phyloP scores from a whole-genome alignment of 1,139 yeast species.

The Taphrina confusa region DNA sequence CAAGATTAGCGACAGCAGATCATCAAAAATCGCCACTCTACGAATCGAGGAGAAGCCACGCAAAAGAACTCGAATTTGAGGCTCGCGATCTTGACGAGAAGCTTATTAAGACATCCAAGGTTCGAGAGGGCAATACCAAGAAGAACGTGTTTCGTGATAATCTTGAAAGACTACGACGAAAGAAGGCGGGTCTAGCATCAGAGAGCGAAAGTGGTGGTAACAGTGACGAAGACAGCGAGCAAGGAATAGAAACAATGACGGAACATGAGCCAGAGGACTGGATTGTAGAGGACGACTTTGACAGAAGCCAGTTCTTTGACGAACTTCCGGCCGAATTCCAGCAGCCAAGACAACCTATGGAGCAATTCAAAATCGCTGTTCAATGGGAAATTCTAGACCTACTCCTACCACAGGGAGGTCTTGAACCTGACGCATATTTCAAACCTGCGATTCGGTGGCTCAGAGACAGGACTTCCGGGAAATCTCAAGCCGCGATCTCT shows the following conservation, averaged over 20 bases:
- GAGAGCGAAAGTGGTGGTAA: slow-evolving; percentile 1
- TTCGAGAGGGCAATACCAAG: slow-evolving; percentile 9
- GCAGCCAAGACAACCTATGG: slow-evolving; percentile 26
- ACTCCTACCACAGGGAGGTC: slow-evolving; percentile 27
- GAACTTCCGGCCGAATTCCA: slow-evolving; percentile 21
- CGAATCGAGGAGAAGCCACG: background rate
- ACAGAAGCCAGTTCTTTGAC: background rate
- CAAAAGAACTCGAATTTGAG: background rate
- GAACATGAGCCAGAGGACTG: background rate
- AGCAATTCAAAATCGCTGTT: slow-evolving; percentile 28
- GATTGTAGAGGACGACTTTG: slow-evolving; percentile 16
- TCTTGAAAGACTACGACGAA: slow-evolving; percentile 20
- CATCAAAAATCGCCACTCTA: background rate
- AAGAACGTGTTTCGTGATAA: slow-evolving; percentile 11
- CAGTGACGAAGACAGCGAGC: background rate
- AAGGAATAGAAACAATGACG: background rate
- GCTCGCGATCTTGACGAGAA: slow-evolving; percentile 16
- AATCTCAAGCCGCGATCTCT: slow-evolving; percentile 19
- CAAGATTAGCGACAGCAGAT: background rate
- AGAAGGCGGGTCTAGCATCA: slow-evolving; percentile 27
- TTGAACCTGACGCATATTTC: slow-evolving; percentile 28
- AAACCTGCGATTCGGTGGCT: slow-evolving; percentile 32
- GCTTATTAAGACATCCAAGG: slow-evolving; percentile 1
- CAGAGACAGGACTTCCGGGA: slow-evolving; percentile 26
- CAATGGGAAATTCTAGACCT: slow-evolving; percentile 32